Conservation (phyloP, 495 filamentous ascomycete genomes). For the Elasticomyces elasticus region DNA sequence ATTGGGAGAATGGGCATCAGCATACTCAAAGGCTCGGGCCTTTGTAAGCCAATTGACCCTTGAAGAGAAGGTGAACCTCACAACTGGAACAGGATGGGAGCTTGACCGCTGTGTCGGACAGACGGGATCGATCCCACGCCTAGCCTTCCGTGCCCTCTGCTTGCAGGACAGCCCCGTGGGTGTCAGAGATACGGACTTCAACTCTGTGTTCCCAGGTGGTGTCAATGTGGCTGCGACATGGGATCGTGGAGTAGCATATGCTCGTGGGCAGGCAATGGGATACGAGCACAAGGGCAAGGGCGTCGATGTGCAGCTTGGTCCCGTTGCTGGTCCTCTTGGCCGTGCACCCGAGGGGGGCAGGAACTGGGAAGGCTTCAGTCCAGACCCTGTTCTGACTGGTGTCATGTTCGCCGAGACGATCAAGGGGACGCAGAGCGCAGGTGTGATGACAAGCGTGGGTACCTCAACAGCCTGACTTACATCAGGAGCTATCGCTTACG, state of each 20-base stretch:
- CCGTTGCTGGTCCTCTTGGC: constrained; percentile 68
- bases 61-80: constrained; percentile 85
- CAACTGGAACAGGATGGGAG: constrained; percentile 76
- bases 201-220: constrained; percentile 33
- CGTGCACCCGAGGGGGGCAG: constrained; percentile 65
- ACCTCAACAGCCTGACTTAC: neutral
- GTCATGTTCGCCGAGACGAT: constrained; percentile 30
- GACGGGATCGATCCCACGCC: constrained; percentile 55
- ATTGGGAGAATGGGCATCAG: constrained; percentile 61
- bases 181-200: constrained; percentile 46
- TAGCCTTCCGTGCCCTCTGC: constrained; percentile 70
- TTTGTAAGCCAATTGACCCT: constrained; percentile 80
- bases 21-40: constrained; percentile 62
- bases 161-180: constrained; percentile 86
- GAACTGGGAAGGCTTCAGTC: constrained; percentile 59
- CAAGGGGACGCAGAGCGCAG: constrained; percentile 32
- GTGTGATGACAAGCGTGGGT: constrained; percentile 29
- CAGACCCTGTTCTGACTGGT: constrained; percentile 35
- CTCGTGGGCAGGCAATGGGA: constrained; percentile 33
- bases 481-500: neutral
- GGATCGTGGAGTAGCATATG: constrained; percentile 29
- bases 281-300: constrained; percentile 30
- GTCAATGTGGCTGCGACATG: constrained; percentile 34
- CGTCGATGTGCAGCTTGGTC: constrained; percentile 78
- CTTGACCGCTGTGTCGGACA: constrained; percentile 73